Evolutionary conservation across 345 rosid genomes (phyloP), one percentile per base, ranked within the genome.

Genomic region (Hypericum perforatum): DNA sequence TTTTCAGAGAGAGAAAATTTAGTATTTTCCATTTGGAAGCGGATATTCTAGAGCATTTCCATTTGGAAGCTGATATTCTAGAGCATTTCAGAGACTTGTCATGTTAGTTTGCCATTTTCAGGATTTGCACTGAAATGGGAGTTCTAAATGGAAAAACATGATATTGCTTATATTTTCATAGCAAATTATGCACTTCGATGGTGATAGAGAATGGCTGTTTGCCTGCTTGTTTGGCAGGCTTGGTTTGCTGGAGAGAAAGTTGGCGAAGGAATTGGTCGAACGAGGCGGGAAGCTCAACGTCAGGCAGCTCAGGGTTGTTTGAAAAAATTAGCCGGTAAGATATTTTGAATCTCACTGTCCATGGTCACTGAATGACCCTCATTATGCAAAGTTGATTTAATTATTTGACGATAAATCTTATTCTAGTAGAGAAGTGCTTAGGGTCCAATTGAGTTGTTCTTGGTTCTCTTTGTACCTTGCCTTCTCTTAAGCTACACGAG

Each of bases 261-360:
- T 67, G 89, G 99, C 45, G 81, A 86, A 65, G 95, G 89, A 52
- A 63, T 72, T 59, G 95, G 95, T 43, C 84, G 76, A 65, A 80
- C 97, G 37, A 89, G 94, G 76, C 75, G 84, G 74, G 91, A 85
- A 76, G 94, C 97, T 37, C 86, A 71, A 63, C 67, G 58, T 41
- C 82, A 68, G 66, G 95, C 99, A 14, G 88, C 99, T 47, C 97
- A 82, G 67, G 70, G 46, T 74, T 89, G 94, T 50, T 61, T 94
- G 37, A 78, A 78, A 61, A 63, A 71, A 48, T 79, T 89, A 62
- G 91, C 99, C 45, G 64, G 99, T 94, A 65, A 71, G 81, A 63
- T 53, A 5, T 64, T 53, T 43, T 12, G 5, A n/a, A 6, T 3
- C 22, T 46, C 8, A 6, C 22, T 13, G 22, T n/a, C 1, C 16